Evolutionary conservation across 2,329 filamentous ascomycete species (phyloP).

Genomic region (Colletotrichum orbiculare): DNA sequence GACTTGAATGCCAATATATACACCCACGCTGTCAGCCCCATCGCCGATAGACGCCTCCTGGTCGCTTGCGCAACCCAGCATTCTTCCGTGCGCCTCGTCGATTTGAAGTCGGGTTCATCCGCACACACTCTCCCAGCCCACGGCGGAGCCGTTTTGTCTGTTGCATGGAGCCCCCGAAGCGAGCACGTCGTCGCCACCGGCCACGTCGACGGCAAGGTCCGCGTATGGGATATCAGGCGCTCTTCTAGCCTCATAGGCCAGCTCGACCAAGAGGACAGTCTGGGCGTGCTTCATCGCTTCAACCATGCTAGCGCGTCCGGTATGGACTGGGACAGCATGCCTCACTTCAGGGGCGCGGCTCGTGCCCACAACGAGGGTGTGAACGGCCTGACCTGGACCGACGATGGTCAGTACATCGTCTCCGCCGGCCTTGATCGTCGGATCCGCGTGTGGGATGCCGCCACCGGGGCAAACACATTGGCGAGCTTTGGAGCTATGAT

Average conservation of each 20-base stretch:
- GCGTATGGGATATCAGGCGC: conserved; percentile 88
- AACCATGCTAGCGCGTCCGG: conserved; percentile 47
- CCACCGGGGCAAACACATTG: conserved; percentile 85
- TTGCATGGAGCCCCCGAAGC: conserved; percentile 84
- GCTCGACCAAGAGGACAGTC: conserved; percentile 85
- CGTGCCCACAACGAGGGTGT: conserved; percentile 84
- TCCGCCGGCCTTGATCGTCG: conserved; percentile 86
- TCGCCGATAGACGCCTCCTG: conserved; percentile 75
- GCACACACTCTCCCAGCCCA: conserved; percentile 79
- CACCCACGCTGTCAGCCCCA: conserved; percentile 80
- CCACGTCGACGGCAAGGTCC: conserved; percentile 84
- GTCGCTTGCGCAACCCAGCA: conserved; percentile 91
- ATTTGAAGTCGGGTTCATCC: conserved; percentile 83
- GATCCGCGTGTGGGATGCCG: conserved; percentile 88
- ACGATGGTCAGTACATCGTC: conserved; percentile 80
- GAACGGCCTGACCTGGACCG: conserved; percentile 87
- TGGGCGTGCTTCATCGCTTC: conserved; percentile 68
- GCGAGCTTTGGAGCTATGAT: conserved; percentile 87
- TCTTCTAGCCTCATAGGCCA: conserved; percentile 80
- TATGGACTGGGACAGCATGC: conserved; percentile 43
- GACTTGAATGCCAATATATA: conserved; percentile 76
- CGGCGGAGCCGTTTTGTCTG: conserved; percentile 73
- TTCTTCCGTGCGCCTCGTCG: conserved; percentile 84
- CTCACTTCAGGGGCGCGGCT: conserved; percentile 60
- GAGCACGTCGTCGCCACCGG: conserved; percentile 86